These are phyloP conservation scores for Wallemia hederae DNA, from an alignment of 1,284 basidiomycete species.

Conservation along the genomic window DNA sequence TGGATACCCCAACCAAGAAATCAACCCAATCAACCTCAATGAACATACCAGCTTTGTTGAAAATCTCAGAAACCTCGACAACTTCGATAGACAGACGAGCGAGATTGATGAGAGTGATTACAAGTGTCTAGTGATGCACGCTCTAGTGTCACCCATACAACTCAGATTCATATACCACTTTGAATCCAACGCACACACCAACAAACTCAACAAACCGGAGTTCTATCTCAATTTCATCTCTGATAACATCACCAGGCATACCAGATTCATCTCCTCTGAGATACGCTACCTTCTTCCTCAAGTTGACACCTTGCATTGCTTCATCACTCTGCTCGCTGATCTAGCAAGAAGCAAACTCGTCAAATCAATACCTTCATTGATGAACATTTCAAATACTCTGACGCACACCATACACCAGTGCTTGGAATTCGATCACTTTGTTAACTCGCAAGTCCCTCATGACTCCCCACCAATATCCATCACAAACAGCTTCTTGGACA, in stretches of 20 bases:
- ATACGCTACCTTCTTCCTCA: not conserved
- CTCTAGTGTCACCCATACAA: not conserved
- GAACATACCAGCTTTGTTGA: not conserved
- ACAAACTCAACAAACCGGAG: not conserved
- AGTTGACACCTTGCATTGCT: not conserved
- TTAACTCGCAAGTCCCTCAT: not conserved
- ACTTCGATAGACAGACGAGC: not conserved
- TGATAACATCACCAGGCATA: not conserved
- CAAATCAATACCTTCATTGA: not conserved
- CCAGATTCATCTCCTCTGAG: not conserved
- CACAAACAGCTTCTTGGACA: not conserved
- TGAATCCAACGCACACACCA: not conserved
- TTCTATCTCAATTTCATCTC: not conserved
- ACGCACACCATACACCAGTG: not conserved
- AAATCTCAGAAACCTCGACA: not conserved
- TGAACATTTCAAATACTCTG: not conserved
- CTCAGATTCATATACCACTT: not conserved
- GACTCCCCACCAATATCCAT: not conserved
- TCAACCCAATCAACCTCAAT: not conserved
- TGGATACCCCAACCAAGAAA: not conserved
- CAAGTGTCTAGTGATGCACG: not conserved
- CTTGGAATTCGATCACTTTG: not conserved
- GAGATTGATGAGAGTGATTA: not conserved
- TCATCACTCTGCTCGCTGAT: not conserved
- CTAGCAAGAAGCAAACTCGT: not conserved